Conservation (phyloP, 805 yeast species). For the Nematodospora valgi region DNA sequence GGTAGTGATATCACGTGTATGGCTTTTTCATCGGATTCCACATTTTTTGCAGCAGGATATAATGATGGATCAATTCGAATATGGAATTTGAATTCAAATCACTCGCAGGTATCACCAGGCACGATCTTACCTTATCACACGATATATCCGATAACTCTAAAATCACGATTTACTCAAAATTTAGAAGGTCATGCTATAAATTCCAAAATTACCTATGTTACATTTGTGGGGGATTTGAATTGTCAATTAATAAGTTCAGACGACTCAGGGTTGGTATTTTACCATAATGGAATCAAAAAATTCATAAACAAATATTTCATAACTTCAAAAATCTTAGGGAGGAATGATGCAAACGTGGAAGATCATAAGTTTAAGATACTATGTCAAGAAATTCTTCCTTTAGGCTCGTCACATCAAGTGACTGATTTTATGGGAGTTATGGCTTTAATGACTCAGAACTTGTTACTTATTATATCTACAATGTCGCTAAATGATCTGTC, state of each 20-base stretch:
- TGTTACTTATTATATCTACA: conserved; percentile 53
- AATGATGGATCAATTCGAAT: conserved; percentile 59
- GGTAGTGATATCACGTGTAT: conserved; percentile 36
- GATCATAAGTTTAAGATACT: conserved; percentile 15
- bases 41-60: conserved; percentile 67
- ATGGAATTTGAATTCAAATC: conserved; percentile 53
- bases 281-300: conserved; percentile 61
- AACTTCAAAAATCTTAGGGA: conserved; percentile 53
- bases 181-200: conserved; percentile 27
- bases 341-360: conserved; percentile 20
- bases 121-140: conserved; percentile 49
- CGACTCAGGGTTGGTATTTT: conserved; percentile 44
- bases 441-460: conserved; percentile 54
- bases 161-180: conserved; percentile 21
- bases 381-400: conserved; percentile 50
- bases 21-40: conserved; percentile 64
- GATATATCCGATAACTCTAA: conserved; percentile 22
- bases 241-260: conserved; percentile 31
- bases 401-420: conserved; percentile 51
- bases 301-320: conserved; percentile 48
- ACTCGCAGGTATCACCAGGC: conserved; percentile 43
- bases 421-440: conserved; percentile 58
- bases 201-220: conserved; percentile 21
- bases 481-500: conserved; percentile 36
- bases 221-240: conserved; percentile 26